Evolutionary conservation across 352 stramenopile genomes (phyloP), one percentile per base, ranked within the genome.

Genomic region (Aphanomyces cochlioides): DNA sequence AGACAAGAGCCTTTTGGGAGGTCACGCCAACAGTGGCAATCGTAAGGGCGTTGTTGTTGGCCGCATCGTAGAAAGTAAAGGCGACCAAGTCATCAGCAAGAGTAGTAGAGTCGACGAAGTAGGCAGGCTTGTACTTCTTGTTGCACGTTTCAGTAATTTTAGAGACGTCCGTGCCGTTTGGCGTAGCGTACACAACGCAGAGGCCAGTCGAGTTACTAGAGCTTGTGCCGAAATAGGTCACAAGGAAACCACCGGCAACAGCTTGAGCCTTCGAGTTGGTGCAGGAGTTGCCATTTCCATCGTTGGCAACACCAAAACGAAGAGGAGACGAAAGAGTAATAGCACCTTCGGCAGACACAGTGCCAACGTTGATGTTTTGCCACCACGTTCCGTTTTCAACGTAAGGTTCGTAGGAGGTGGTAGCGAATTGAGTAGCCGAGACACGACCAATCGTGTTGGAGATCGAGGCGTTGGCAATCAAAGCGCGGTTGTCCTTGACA

Each of bases 31-130:
- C 83, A 8, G 82, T 80, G 12, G 77, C 79, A 28, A 93, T 67
- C 6, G 85, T 93, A 10, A 93, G 74, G 40, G 82, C 85, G 69
- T 88, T 90, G 72, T 90, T 89, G 81, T 91, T 87, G 64, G 77
- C 70, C 50, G 68, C 77, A 74, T 93, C 79, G 53, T 87, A 88
- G 72, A 91, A 93, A 64, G 77, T 80, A 58, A 93, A 67, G 48
- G 77, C 83, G 43, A 91, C 67, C 57, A 79, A 75, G 17, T 76
- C 85, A 36, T 93, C 79, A 47, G 80, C 80, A 28, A 93, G 75
- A 72, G 80, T 79, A 41, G 79, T 84, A 68, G 85, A 84, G 72
- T 89, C 79, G 10, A 93, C 69, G 71, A 85, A 90, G 78, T 91
- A 93, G 41, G 77, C 72, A 0, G 85, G 85, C 70, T 85, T 76